A percentile compares a stretch with the other conserved stretches of the same genome.
phyloP scores from a whole-genome alignment of 176 grass and related monocot species.

The Juncus inflexus region DNA sequence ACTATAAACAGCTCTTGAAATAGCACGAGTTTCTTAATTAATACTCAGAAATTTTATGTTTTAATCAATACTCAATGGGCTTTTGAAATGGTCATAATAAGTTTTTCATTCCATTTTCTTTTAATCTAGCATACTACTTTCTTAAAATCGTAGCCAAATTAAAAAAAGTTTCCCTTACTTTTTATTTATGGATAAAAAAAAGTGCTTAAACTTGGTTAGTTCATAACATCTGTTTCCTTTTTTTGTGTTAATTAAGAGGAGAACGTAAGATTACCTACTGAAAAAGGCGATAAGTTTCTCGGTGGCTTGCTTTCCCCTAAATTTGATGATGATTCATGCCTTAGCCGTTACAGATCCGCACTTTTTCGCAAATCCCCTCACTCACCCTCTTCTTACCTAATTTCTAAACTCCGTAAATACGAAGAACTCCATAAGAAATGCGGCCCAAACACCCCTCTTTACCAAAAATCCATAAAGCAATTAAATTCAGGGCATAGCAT shows the following conservation, averaged over 20 bases:
- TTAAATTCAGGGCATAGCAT: conserved; percentile 35
- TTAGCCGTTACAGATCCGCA: conserved; percentile 38
- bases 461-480: conserved; percentile 47
- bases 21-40: too few species aligned
- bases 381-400: conserved; percentile 52
- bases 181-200: not conserved
- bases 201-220: not conserved
- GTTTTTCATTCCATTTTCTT: too few species aligned
- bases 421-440: conserved; percentile 63
- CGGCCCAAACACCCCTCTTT: conserved; percentile 37
- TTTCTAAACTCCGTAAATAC: conserved; percentile 46
- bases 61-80: too few species aligned
- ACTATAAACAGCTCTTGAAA: too few species aligned
- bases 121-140: too few species aligned
- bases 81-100: too few species aligned
- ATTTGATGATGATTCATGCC: conserved; percentile 31
- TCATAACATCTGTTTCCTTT: not conserved
- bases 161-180: not conserved
- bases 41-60: too few species aligned
- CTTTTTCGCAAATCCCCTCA: conserved; percentile 37
- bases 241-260: conserved; percentile 6
- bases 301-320: conserved; percentile 49
- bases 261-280: not conserved
- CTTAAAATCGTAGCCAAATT: too few species aligned
- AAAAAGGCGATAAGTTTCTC: conserved; percentile 38